Conservation (phyloP, 140 eudicot species). For the Oenanthe javanica region DNA sequence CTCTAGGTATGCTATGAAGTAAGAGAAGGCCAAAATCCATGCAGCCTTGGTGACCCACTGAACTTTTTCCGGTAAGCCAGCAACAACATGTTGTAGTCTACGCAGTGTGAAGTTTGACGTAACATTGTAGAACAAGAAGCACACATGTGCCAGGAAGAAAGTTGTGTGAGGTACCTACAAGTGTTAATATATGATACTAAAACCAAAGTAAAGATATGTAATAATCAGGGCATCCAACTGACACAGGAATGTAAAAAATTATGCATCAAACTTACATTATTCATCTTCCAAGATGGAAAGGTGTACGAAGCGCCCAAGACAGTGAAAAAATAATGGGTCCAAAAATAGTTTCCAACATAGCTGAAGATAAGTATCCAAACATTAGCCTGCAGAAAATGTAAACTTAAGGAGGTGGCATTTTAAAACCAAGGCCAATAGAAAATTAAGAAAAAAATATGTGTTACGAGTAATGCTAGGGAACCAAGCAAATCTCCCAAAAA, state of each 20-base stretch:
- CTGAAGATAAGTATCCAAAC: slow-evolving; percentile 75
- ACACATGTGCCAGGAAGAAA: slow-evolving; percentile 70
- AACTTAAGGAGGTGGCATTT: neutral
- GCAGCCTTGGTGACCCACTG: slow-evolving; percentile 70
- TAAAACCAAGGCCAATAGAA: neutral
- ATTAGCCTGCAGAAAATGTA: slow-evolving; percentile 55
- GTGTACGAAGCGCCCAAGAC: slow-evolving; percentile 97
- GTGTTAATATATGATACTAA: neutral
- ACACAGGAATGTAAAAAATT: neutral
- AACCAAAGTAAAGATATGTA: neutral
- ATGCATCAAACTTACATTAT: slow-evolving; percentile 45
- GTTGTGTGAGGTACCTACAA: slow-evolving; percentile 93
- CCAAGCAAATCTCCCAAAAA: too few species aligned
- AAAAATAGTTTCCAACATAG: slow-evolving; percentile 91
- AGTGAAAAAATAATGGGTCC: slow-evolving; percentile 97
- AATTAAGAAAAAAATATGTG: neutral
- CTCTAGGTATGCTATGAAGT: slow-evolving; percentile 83
- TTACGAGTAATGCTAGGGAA: too few species aligned
- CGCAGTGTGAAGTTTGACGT: slow-evolving; percentile 83
- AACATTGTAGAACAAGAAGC: slow-evolving; percentile 91
- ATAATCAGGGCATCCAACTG: slow-evolving; percentile 9
- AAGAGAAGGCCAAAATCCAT: slow-evolving; percentile 78
- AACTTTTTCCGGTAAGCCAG: slow-evolving; percentile 58
- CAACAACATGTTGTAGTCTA: slow-evolving; percentile 51
- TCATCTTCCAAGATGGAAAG: slow-evolving; percentile 98